These are phyloP conservation scores for Trichomonascaceae sp. DNA, from an alignment of 1,139 yeast species.

Conservation along the genomic window DNA sequence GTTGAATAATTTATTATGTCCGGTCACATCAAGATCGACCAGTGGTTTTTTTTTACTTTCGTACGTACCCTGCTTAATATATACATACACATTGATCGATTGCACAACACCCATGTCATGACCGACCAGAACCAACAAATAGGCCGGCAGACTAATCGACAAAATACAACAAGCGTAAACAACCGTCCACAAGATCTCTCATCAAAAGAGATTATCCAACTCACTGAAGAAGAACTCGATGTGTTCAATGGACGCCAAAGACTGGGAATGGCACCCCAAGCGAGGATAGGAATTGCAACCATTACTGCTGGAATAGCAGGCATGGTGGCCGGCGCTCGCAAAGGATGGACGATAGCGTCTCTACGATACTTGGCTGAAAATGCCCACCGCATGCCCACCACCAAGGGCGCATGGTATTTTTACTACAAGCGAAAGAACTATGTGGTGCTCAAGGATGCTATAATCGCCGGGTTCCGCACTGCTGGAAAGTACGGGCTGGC, in stretches of 20 bases:
- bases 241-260: constrained; percentile 16
- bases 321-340: constrained; percentile 45
- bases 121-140: no score
- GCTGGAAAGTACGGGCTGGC: constrained; percentile 35
- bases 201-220: no score
- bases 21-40: no score
- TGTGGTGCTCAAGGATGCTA: constrained; percentile 48
- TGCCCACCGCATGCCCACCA: constrained; percentile 66
- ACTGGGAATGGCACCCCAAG: constrained; percentile 29
- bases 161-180: no score
- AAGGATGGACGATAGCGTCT: constrained; percentile 46
- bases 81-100: no score
- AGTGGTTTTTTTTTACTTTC: no score
- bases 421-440: constrained; percentile 79
- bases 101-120: no score
- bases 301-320: constrained; percentile 37
- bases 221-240: constrained; percentile 1
- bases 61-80: no score
- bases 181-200: no score
- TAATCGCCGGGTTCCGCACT: constrained; percentile 32
- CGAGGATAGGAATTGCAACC: constrained; percentile 29
- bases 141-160: no score
- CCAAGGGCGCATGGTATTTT: constrained; percentile 81
- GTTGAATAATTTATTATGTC: no score
- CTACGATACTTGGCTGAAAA: constrained; percentile 63